Evolutionary conservation across 2,329 filamentous ascomycete species (phyloP).

Genomic region (Calycina marina): DNA sequence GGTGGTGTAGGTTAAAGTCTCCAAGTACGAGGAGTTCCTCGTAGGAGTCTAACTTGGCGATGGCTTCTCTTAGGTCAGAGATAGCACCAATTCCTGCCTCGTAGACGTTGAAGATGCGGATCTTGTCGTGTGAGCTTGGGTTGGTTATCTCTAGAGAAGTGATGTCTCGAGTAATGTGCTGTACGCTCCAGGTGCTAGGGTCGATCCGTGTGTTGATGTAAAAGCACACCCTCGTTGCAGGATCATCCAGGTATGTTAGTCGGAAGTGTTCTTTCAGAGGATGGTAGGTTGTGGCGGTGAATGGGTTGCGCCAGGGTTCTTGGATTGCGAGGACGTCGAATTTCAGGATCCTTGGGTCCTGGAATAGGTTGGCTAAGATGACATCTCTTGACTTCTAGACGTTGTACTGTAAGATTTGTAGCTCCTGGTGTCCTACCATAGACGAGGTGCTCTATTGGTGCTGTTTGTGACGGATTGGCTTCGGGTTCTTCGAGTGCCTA

Average conservation of each 20-base stretch:
- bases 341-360: slow-evolving; percentile 10
- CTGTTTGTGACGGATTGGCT: slow-evolving; percentile 3
- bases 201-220: slow-evolving; percentile 2
- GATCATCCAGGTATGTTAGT: slow-evolving; percentile 1
- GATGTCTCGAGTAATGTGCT: slow-evolving; percentile 1
- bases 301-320: slow-evolving; percentile 12
- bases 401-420: slow-evolving; percentile 11
- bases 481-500: neutral
- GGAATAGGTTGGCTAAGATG: slow-evolving; percentile 13
- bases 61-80: slow-evolving; percentile 1
- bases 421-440: slow-evolving; percentile 1
- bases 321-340: slow-evolving; percentile 16
- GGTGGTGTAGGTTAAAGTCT: slow-evolving; percentile 3
- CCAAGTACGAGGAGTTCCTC: slow-evolving; percentile 2
- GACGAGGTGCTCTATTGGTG: neutral
- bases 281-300: slow-evolving; percentile 14
- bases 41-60: slow-evolving; percentile 1
- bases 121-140: neutral
- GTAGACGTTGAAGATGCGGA: slow-evolving; percentile 3
- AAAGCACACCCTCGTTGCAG: slow-evolving; percentile 1
- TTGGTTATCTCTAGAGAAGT: slow-evolving; percentile 2
- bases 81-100: slow-evolving; percentile 1
- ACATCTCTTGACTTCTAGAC: slow-evolving; percentile 9
- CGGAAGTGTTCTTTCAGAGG: slow-evolving; percentile 4
- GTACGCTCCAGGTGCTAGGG: slow-evolving; percentile 2